Conservation (phyloP, 192 early-diverging fungal species). For the Backusella mclennaniae region DNA sequence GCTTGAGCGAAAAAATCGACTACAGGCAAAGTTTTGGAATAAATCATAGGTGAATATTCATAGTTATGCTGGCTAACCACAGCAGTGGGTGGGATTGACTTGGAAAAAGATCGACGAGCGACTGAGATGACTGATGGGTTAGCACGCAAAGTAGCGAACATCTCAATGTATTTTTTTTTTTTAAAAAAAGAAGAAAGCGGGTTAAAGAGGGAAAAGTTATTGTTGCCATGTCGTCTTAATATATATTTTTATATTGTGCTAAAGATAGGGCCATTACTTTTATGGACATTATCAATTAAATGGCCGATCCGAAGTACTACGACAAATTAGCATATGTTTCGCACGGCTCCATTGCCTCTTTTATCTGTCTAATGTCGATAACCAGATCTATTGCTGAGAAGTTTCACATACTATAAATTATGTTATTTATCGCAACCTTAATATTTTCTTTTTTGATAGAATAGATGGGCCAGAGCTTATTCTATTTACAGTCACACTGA, state of each 20-base stretch:
- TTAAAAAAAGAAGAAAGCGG: not conserved
- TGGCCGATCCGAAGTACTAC: slow-evolving; percentile 1
- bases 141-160: slow-evolving; percentile 5
- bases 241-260: not conserved
- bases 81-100: slow-evolving; percentile 1
- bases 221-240: not conserved
- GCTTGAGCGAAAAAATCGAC: slow-evolving; percentile 32
- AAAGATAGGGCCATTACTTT: not conserved
- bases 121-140: slow-evolving; percentile 9
- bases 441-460: too few species aligned
- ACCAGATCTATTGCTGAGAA: not conserved
- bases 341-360: not conserved
- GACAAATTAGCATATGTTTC: not conserved
- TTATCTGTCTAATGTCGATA: not conserved
- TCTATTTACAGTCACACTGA: too few species aligned
- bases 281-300: not conserved
- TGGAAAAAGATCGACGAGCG: not conserved
- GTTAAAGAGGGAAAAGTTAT: not conserved
- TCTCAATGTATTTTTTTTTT: not conserved
- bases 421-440: not conserved
- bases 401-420: not conserved
- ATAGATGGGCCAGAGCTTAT: not conserved
- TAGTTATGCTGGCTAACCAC: not conserved
- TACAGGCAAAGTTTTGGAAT: slow-evolving; percentile 13
- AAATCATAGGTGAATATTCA: not conserved